Conservation (phyloP, 2,329 filamentous ascomycete species). For the Proliferodiscus dingleyae region DNA sequence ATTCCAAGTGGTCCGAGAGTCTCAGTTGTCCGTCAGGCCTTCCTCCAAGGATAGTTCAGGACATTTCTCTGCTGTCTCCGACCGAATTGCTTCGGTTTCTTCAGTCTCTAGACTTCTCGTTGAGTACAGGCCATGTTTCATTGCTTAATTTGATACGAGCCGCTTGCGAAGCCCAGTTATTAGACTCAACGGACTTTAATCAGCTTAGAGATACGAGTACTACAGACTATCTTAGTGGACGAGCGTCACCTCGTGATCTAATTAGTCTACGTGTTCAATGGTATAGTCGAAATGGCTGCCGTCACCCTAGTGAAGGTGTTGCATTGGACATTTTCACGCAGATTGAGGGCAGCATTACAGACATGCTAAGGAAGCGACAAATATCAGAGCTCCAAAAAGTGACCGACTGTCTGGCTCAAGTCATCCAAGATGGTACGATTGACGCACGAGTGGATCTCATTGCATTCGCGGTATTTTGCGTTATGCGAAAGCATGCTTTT, state of each 20-base stretch:
- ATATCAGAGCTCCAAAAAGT: constrained; percentile 14
- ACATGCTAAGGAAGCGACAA: constrained; percentile 15
- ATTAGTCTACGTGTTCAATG: constrained; percentile 37
- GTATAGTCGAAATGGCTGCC: constrained; percentile 36
- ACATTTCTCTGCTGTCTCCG: constrained; percentile 39
- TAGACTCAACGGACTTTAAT: constrained; percentile 16
- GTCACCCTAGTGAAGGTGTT: constrained; percentile 29
- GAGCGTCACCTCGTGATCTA: constrained; percentile 31
- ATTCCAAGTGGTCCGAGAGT: constrained; percentile 34
- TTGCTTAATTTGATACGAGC: constrained; percentile 11
- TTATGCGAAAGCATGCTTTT: constrained; percentile 49
- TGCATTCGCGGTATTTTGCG: constrained; percentile 52
- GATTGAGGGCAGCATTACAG: constrained; percentile 24
- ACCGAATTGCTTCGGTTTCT: constrained; percentile 16
- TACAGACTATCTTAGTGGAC: constrained; percentile 36
- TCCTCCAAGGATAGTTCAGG: constrained; percentile 36
- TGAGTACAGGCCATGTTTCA: constrained; percentile 4
- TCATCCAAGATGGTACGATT: constrained; percentile 22
- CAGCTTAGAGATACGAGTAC: constrained; percentile 38
- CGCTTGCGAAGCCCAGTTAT: constrained; percentile 13
- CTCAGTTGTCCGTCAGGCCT: constrained; percentile 19
- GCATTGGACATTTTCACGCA: constrained; percentile 36
- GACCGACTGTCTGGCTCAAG: constrained; percentile 9
- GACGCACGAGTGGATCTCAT: constrained; percentile 49
- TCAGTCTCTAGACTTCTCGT: constrained; percentile 12